phyloP scores from a whole-genome alignment of 345 rosid genomes.

The Salix koriyanagi region DNA sequence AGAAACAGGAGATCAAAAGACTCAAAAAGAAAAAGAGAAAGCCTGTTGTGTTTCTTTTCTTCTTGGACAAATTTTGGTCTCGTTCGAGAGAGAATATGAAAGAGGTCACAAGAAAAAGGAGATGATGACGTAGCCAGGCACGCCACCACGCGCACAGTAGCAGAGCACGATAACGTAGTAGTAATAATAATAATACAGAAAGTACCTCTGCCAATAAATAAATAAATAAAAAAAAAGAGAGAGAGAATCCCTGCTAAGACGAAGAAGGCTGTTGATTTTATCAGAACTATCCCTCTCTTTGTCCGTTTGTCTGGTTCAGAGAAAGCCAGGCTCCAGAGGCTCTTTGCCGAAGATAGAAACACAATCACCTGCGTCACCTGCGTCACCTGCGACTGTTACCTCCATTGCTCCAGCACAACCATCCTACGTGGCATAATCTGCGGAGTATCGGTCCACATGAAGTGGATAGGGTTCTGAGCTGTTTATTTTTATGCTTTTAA shows the following conservation, averaged over 20 bases:
- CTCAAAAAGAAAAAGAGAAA: background rate
- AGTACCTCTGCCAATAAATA: background rate
- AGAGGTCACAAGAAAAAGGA: background rate
- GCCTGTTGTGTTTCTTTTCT: background rate
- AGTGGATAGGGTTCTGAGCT: background rate
- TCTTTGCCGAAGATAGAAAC: background rate
- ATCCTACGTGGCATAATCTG: background rate
- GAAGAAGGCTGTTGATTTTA: background rate
- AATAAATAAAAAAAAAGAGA: background rate
- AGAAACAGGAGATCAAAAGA: background rate
- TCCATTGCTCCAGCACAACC: background rate
- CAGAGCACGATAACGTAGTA: background rate
- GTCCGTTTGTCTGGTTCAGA: conserved; percentile 19
- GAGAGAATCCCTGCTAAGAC: background rate
- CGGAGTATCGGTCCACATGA: background rate
- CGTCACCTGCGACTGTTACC: background rate
- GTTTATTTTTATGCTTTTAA: too few relatives aligned
- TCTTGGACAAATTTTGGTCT: background rate
- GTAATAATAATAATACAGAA: background rate
- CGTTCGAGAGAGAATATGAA: background rate
- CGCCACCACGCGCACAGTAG: conserved; percentile 19
- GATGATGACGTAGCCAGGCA: conserved; percentile 41
- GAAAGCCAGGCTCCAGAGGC: conserved; percentile 13
- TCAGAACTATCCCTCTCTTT: conserved; percentile 9
- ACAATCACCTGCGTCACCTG: conserved; percentile 5